These are phyloP conservation scores for Xylariales sp. DNA, from an alignment of 2,329 filamentous ascomycete genomes.

Conservation along the genomic window DNA sequence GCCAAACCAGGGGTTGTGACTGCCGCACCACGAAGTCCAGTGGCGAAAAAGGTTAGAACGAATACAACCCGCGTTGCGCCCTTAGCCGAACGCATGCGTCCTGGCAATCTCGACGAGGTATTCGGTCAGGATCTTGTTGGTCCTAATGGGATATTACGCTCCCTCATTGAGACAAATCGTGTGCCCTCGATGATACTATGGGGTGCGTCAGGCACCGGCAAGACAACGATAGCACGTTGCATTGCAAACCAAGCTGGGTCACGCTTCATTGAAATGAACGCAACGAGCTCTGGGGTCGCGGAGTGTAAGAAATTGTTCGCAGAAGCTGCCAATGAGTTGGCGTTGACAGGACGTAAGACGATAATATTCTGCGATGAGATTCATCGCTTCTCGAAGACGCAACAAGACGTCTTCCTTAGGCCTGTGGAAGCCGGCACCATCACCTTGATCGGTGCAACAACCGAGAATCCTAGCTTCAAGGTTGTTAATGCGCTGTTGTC, in stretches of 20 bases:
- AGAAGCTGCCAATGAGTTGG: constrained; percentile 83
- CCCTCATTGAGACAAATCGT: constrained; percentile 84
- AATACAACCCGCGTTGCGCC: constrained; percentile 81
- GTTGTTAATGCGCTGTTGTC: constrained; percentile 88
- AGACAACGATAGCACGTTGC: constrained; percentile 91
- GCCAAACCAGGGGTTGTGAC: constrained; percentile 41
- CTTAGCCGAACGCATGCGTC: constrained; percentile 93
- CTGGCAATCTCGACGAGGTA: constrained; percentile 83
- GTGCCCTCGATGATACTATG: constrained; percentile 97
- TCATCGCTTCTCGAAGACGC: constrained; percentile 88
- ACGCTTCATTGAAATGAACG: constrained; percentile 95
- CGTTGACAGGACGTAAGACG: constrained; percentile 86
- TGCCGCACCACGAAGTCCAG: constrained; percentile 52
- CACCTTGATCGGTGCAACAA: constrained; percentile 93
- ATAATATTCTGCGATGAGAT: constrained; percentile 99
- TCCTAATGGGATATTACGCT: constrained; percentile 81
- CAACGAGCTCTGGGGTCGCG: constrained; percentile 85
- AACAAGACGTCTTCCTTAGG: constrained; percentile 94
- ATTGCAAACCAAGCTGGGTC: constrained; percentile 85
- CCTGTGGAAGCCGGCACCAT: constrained; percentile 92
- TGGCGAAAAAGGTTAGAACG: constrained; percentile 74
- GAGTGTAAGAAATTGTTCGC: constrained; percentile 94
- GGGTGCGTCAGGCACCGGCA: constrained; percentile 83
- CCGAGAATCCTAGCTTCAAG: constrained; percentile 96
- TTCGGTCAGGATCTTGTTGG: constrained; percentile 94